Conservation (phyloP, 73 alveolate species). For the Paramecium sexaurelia region DNA sequence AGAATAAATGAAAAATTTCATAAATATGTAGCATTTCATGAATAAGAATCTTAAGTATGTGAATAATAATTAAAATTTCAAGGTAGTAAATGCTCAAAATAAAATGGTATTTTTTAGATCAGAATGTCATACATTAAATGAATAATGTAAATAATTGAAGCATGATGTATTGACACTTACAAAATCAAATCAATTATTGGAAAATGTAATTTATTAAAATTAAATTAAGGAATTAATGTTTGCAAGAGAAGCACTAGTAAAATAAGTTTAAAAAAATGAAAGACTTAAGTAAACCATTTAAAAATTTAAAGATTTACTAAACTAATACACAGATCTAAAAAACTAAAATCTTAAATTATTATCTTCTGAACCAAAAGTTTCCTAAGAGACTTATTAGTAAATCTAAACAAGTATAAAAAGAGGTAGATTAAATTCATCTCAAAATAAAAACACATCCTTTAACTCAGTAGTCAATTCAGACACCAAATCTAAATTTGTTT, state of each 20-base stretch:
- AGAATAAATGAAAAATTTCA: neutral
- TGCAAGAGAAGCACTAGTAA: neutral
- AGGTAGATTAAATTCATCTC: neutral
- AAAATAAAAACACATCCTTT: neutral
- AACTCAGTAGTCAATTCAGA: neutral
- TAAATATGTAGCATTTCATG: slow-evolving; percentile 47
- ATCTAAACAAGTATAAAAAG: neutral
- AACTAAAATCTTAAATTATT: neutral
- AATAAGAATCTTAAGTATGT: slow-evolving; percentile 18
- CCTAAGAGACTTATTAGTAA: neutral
- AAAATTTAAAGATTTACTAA: neutral
- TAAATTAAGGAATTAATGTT: neutral
- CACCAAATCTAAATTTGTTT: neutral
- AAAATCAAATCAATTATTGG: neutral
- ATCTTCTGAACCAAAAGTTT: neutral
- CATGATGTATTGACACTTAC: neutral
- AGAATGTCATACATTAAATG: slow-evolving; percentile 26
- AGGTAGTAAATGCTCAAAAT: slow-evolving; percentile 26
- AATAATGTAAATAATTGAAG: slow-evolving; percentile 4
- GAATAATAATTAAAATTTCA: neutral
- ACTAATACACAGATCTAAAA: neutral
- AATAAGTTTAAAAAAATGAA: neutral
- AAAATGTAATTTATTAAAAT: neutral
- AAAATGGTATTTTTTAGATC: slow-evolving; percentile 33
- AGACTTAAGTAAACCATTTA: neutral